phyloP scores from a whole-genome alignment of 164 flowering plant genomes.

The Warburgia ugandensis region DNA sequence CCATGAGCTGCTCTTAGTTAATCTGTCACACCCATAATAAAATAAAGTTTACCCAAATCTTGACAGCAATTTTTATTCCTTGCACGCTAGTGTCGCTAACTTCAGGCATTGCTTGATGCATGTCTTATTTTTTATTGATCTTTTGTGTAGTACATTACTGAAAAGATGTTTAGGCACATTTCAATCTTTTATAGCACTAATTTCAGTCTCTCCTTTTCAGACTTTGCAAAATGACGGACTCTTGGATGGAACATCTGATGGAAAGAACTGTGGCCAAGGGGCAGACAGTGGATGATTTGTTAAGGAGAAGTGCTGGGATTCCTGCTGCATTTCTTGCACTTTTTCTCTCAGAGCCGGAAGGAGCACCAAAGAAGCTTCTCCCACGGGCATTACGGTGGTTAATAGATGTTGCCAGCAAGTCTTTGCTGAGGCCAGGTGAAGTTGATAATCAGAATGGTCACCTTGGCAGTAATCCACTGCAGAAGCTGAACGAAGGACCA shows the following conservation, averaged over 20 bases:
- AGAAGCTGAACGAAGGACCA: slow-evolving; percentile 14
- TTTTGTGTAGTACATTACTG: too few relatives aligned
- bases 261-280: slow-evolving; percentile 77
- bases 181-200: not conserved
- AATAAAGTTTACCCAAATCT: too few relatives aligned
- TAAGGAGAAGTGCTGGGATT: slow-evolving; percentile 97
- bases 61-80: too few relatives aligned
- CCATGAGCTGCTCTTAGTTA: too few relatives aligned
- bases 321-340: slow-evolving; percentile 94
- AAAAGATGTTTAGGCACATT: not conserved
- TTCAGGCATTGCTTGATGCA: too few relatives aligned
- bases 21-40: too few relatives aligned
- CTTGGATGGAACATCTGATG: slow-evolving; percentile 98
- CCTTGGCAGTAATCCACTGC: slow-evolving; percentile 6
- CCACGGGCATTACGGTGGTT: slow-evolving; percentile 85
- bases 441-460: slow-evolving; percentile 11
- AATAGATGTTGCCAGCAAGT: slow-evolving; percentile 56
- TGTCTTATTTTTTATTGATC: too few relatives aligned
- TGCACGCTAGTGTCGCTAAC: too few relatives aligned
- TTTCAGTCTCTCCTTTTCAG: slow-evolving; percentile 26
- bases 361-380: slow-evolving; percentile 89
- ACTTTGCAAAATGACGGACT: slow-evolving; percentile 84
- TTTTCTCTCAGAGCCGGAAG: slow-evolving; percentile 96
- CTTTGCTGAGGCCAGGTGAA: slow-evolving; percentile 27
- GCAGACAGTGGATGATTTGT: slow-evolving; percentile 87